A percentile compares a stretch with the other conserved stretches of the same genome.
Evolutionary conservation across 2,329 filamentous ascomycete genomes (phyloP).

Genomic region (Phialophora macrospora): DNA sequence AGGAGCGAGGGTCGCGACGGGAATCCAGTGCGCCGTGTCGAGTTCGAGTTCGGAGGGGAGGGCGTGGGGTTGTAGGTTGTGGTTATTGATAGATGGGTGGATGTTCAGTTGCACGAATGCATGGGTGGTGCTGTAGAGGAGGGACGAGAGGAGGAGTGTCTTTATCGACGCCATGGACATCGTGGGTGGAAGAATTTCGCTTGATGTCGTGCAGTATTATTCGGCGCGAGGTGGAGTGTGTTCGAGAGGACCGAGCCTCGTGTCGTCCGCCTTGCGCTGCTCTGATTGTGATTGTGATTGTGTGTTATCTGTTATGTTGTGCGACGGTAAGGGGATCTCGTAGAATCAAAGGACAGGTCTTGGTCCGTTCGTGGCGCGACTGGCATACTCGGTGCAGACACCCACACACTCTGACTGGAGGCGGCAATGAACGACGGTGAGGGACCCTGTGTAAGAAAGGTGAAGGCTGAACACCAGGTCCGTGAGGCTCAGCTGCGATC

Average conservation of each 20-base stretch:
- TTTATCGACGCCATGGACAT: conserved; percentile 4
- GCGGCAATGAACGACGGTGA: conserved; percentile 12
- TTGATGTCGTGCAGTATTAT: not conserved
- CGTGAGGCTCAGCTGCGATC: conserved; percentile 6
- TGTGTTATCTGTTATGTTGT: not conserved
- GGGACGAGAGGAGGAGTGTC: conserved; percentile 29
- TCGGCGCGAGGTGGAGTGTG: not conserved
- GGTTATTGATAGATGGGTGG: conserved; percentile 15
- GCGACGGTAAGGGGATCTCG: not conserved
- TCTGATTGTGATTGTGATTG: not conserved
- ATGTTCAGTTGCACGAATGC: conserved; percentile 30
- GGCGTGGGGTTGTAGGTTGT: conserved; percentile 7
- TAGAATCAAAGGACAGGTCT: conserved; percentile 4
- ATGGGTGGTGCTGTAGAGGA: conserved; percentile 25
- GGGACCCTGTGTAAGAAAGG: conserved; percentile 16
- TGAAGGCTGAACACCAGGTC: not conserved
- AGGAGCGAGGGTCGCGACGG: conserved; percentile 28
- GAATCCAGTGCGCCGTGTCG: conserved; percentile 19
- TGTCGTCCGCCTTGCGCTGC: not conserved
- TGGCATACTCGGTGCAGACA: conserved; percentile 1
- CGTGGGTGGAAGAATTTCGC: not conserved
- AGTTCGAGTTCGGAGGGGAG: conserved; percentile 28
- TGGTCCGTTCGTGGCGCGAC: not conserved
- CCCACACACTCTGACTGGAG: not conserved
- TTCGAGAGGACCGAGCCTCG: not conserved